These are phyloP conservation scores for Ophiocordyceps australis DNA, from an alignment of 2,329 filamentous ascomycete genomes.

Conservation along the genomic window DNA sequence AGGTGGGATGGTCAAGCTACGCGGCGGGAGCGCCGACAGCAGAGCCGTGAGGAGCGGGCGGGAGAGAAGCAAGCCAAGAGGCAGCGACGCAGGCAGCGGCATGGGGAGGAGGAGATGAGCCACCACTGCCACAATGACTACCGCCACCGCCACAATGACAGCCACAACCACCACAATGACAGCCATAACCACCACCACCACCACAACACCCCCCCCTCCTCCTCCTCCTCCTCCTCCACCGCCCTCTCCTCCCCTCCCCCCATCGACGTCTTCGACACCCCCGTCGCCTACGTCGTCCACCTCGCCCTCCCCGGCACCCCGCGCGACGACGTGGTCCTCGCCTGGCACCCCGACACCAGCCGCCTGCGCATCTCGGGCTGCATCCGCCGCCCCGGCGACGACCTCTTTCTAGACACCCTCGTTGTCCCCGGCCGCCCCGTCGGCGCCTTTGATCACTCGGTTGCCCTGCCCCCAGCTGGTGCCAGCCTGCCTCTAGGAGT, in stretches of 20 bases:
- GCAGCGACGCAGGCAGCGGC: too few species aligned
- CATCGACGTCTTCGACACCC: slow-evolving; percentile 59
- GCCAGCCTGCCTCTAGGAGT: too few species aligned
- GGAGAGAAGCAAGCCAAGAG: too few species aligned
- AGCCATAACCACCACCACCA: slow-evolving; percentile 8
- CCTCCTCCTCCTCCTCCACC: slow-evolving; percentile 11
- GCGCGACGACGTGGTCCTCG: slow-evolving; percentile 61
- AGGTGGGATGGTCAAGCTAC: too few species aligned
- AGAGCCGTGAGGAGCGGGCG: too few species aligned
- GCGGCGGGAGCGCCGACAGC: too few species aligned
- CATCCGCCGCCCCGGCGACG: slow-evolving; percentile 53
- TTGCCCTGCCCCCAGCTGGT: slow-evolving; percentile 36
- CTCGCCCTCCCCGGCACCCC: slow-evolving; percentile 61
- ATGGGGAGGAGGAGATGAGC: too few species aligned
- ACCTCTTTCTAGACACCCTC: slow-evolving; percentile 47
- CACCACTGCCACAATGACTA: slow-evolving; percentile 10
- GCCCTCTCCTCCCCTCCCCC: slow-evolving; percentile 38
- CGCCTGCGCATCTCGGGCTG: slow-evolving; percentile 53
- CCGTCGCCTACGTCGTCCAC: slow-evolving; percentile 49
- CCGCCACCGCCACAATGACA: slow-evolving; percentile 8
- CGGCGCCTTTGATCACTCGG: slow-evolving; percentile 54
- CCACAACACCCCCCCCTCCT: slow-evolving; percentile 15
- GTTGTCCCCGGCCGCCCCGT: slow-evolving; percentile 49
- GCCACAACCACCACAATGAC: slow-evolving; percentile 8
- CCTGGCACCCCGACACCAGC: slow-evolving; percentile 53